Evolutionary conservation across 2,329 filamentous ascomycete genomes (phyloP), one percentile per base, ranked within the genome.

Genomic region (Parasarocladium wereldwijsianum): DNA sequence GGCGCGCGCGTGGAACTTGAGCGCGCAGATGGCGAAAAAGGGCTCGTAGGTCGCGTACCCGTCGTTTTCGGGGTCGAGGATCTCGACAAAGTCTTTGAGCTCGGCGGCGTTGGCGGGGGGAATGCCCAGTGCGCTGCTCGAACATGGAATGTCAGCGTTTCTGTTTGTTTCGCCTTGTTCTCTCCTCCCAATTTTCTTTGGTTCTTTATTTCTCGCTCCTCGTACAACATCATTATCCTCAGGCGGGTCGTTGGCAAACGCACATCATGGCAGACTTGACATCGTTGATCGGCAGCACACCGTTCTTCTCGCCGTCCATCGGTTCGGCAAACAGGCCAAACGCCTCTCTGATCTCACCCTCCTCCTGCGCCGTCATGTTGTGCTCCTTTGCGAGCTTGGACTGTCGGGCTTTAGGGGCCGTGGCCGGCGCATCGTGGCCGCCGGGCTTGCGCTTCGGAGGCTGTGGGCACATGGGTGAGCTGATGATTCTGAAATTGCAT

Each of bases 381-480:
- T 94, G 76, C 48, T 93, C 84, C 57, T 86, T 87, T 17, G 87
- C 87, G 43, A 94, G 81, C 52, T 85, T 92, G 35, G 86, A 93
- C 45, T 73, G 74, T 38, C 80, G 78, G 32, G 62, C 57, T 47
- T 48, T 58, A 32, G 50, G 40, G 29, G 46, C 40, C 35, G 46
- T 33, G 12, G 49, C 34, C 13, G 44, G 33, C 29, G 38, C 25
- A 17, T 46, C 34, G 5, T 14, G 13, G 31, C 50, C 46, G 26
- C 50, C 37, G 13, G 54, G 41, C 44, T 64, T 66, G 43, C 66
- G 64, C 50, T 66, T 66, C n/a, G 65, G 58, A 39, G 66, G 64
- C 63, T 70, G 34, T 14, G 12, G 13, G 6, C 19, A 21, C 19
- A 8, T n/a, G 19, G n/a, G n/a, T n/a, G n/a, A n/a, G n/a, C n/a